Base-by-base conservation (phyloP, 2,329 filamentous ascomycete genomes). In the Pestalotiopsis sp. region DNA sequence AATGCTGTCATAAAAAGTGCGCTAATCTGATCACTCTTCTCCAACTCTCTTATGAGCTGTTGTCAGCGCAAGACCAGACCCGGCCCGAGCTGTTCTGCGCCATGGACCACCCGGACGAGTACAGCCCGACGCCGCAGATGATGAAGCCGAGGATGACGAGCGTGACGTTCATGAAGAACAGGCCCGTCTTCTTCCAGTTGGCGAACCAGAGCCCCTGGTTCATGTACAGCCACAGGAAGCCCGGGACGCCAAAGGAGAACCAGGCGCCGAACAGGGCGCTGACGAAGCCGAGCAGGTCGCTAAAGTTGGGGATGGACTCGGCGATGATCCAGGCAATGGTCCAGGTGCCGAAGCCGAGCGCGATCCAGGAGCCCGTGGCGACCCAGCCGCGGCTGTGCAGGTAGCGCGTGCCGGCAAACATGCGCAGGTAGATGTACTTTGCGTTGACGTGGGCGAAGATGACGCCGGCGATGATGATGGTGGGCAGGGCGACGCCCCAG, bases 381-480 rank as follows among this genome's bases (percentile, higher is more conserved):
- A 84, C 69, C 69, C 80, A 80, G 60, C 84, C 88, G 60, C 83
- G 82, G 71, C 84, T 83, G 66, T 83, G 81, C 78, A 88, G 81
- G 72, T 86, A 84, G 73, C 87, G 84, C 7, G 87, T 89, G 69
- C 87, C 85, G n/a, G 84, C 81, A 81, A 91, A 92, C 5, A 90
- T 76, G 39, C 91, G 86, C 5, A 88, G 80, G 74, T 91, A 93
- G 69, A 92, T 81, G 72, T 91, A 90, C 74, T 91, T 92, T 65
- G 84, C 84, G 2, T 89, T 89, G 2, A 93, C 87, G 69, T 91
- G 88, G 13, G 87, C 90, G 75, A 92, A 90, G 71, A 93, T 91
- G 6, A 92, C 90, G 66, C 91, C 91, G 0, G 91, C 89, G 63
- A 93, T 87, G 63, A 93, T 82, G 69, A 93, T 93, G 2, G 89